Conservation (phyloP, 108 stramenopile species). For the Skeletonema costatum region DNA sequence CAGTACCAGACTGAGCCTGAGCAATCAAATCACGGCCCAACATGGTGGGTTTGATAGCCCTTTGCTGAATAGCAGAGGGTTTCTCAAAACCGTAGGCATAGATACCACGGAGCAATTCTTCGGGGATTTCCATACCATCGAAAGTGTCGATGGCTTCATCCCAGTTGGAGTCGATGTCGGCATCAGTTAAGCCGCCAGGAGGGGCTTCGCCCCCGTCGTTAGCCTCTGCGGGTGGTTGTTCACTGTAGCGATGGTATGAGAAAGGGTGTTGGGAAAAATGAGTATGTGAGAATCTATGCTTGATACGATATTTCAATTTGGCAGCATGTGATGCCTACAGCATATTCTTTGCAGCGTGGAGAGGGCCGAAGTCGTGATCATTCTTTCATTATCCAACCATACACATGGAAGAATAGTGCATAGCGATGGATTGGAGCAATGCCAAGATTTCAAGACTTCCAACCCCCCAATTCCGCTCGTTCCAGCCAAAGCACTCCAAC, state of each 20-base stretch:
- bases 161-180: conserved; percentile 92
- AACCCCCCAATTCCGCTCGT: not conserved
- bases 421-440: not conserved
- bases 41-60: conserved; percentile 98
- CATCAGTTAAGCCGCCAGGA: conserved; percentile 80
- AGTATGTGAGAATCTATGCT: not conserved
- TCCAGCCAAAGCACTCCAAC: not conserved
- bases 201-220: conserved; percentile 37
- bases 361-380: not conserved
- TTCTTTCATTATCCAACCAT: not conserved
- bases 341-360: not conserved
- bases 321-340: not conserved
- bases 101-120: conserved; percentile 97
- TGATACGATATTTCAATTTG: not conserved
- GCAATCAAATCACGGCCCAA: conserved; percentile 98
- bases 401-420: not conserved
- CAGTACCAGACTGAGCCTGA: conserved; percentile 99
- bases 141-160: conserved; percentile 94
- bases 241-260: conserved; percentile 14
- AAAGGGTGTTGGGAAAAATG: not conserved
- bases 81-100: conserved; percentile 99
- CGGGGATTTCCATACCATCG: conserved; percentile 97
- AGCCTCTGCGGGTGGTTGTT: conserved; percentile 31
- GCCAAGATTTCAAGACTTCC: not conserved
- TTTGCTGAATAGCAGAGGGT: conserved; percentile 99